Evolutionary conservation across 2,329 filamentous ascomycete genomes (phyloP), one percentile per base, ranked within the genome.

Genomic region (Exophiala dermatitidis): DNA sequence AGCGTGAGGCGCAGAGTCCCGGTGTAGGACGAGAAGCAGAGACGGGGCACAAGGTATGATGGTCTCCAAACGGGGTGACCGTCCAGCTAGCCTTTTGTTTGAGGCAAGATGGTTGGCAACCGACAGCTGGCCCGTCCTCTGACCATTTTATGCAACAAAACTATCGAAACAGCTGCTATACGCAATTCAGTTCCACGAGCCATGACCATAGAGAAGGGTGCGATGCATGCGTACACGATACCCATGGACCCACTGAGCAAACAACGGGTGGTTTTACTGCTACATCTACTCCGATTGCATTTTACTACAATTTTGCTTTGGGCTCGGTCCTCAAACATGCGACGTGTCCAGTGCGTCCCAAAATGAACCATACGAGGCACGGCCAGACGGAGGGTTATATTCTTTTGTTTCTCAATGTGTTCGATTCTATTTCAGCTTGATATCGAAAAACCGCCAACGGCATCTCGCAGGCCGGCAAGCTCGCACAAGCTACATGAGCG

Each of bases 121-220:
- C 19, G 19, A 19, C 19, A 19, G 19, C 19, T 19, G 19, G 19
- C 6, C 19, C 46, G 3, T 29, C 40, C 28, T 6, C 12, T 31
- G 33, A 12, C n/a, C 31, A 49, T 29, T 31, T 29, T 48, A 12
- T 42, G 40, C 50, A 19, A 7, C 32, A 26, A 28, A 10, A 19
- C 31, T 37, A 30, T 19, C 29, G 10, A 36, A 46, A 42, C 29
- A 31, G 30, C 34, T 10, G 7, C 36, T 19, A 19, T 19, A 31
- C 41, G 28, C 37, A 28, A 48, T 28, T 29, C 45, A 41, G 30
- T 32, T 42, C 30, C n/a, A 57, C 40, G 51, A 52, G 50, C 51
- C 52, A 57, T 49, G 57, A 59, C 48, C 48, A 57, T 59, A 56
- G 54, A 56, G 50, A 46, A 47, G 42, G 43, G 45, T 30, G 34